Evolutionary conservation across 768 basidiomycete genomes (phyloP).

Genomic region (Boletus sensibilis): DNA sequence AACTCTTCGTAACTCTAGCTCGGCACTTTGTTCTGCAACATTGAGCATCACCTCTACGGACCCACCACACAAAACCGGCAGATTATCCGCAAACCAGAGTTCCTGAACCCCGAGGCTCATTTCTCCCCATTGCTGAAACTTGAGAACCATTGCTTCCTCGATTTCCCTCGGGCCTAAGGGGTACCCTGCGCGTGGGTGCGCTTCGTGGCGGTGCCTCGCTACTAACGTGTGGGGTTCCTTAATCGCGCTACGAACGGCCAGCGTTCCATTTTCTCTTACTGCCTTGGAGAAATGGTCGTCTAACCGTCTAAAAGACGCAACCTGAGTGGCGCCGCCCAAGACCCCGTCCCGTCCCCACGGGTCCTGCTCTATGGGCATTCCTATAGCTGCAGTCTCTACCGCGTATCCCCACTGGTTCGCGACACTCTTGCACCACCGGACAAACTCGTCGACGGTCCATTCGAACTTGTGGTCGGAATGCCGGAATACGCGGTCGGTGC

Average conservation of each 20-base stretch:
- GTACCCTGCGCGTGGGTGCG: conserved; percentile 47
- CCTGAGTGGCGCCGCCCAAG: conserved; percentile 65
- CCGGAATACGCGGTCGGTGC: conserved; percentile 73
- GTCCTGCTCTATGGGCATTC: conserved; percentile 57
- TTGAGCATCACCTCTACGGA: conserved; percentile 30
- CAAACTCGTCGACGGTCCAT: conserved; percentile 79
- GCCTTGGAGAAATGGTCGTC: conserved; percentile 36
- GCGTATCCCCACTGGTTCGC: conserved; percentile 73
- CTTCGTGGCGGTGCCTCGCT: conserved; percentile 46
- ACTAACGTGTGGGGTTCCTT: conserved; percentile 46
- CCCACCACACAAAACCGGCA: conserved; percentile 37
- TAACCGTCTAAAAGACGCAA: conserved; percentile 57
- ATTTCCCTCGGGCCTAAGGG: conserved; percentile 49
- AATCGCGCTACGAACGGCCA: conserved; percentile 2
- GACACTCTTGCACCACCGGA: conserved; percentile 52
- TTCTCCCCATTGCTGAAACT: conserved; percentile 56
- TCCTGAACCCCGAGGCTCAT: conserved; percentile 43
- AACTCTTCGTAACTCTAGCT: conserved; percentile 24
- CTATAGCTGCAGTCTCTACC: conserved; percentile 59
- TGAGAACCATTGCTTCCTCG: conserved; percentile 44
- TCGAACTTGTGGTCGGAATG: conserved; percentile 89
- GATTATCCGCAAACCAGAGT: conserved; percentile 46
- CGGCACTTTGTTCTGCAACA: conserved; percentile 22
- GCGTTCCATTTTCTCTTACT: conserved; percentile 27
- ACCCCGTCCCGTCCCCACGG: conserved; percentile 68